Evolutionary conservation across 1,284 basidiomycete genomes (phyloP), one percentile per base, ranked within the genome.

Genomic region (Apiotrichum domesticum): DNA sequence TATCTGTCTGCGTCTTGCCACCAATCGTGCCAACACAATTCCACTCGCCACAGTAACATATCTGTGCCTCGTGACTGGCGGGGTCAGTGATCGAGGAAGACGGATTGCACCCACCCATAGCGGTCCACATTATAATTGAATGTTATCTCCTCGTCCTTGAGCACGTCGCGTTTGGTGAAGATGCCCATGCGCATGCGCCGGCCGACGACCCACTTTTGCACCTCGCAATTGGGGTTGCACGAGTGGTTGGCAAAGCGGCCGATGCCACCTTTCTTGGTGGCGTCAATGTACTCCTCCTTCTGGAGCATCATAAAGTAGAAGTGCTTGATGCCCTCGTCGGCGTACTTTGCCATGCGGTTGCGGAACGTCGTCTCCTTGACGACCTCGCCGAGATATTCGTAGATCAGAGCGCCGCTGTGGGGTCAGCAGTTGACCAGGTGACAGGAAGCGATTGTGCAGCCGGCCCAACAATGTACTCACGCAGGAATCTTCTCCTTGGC

Each of bases 271-370:
- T 87, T 88, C 75, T 96, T 97, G 1, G 96, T 98, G 1, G 96
- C 96, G 75, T 99, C 96, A 67, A 99, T 92, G 77, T 90, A 98
- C 92, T 98, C 93, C 66, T 97, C 93, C 68, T 90, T 92, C 76
- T 98, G 96, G 55, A 98, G 78, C 89, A 97, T 95, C 96, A 98
- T 99, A 71, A 99, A 99, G 78, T 98, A 99, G 70, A 98, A 99
- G 76, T 98, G 95, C 56, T 85, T 82, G 62, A 98, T 93, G 14
- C 94, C 94, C 74, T 97, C 92, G 44, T 87, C 83, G 2, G 86
- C 92, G 72, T 99, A 99, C 41, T 88, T 86, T 51, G 88, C 84
- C 92, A 98, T 98, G 42, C 95, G 85, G 72, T 90, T 91, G 74
- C 88, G 84, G 74, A 99, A 97, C 14, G 87, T 87, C 14, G 81